phyloP scores from a whole-genome alignment of 164 flowering plant species.

The Malania oleifera region DNA sequence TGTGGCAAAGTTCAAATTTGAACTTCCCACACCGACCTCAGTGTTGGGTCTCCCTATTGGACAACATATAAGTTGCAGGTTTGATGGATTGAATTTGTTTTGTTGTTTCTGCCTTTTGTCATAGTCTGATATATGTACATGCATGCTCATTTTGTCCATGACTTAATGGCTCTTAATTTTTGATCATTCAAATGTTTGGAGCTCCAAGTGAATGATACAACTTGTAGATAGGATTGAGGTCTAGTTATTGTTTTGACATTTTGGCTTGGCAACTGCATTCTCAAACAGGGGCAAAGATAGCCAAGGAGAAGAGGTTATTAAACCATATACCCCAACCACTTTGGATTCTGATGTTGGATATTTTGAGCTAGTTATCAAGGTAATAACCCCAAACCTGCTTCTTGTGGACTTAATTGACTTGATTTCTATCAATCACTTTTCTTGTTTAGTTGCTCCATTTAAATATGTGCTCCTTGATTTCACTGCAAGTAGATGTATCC shows the following conservation, averaged over 20 bases:
- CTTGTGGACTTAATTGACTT: not conserved
- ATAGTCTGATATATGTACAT: not conserved
- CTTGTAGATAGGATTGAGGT: too few relatives aligned
- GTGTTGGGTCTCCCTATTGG: slow-evolving; percentile 97
- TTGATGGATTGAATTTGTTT: slow-evolving; percentile 3
- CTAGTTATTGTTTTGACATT: not conserved
- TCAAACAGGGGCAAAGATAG: slow-evolving; percentile 81
- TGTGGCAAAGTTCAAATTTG: slow-evolving; percentile 88
- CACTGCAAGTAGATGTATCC: slow-evolving; percentile 78
- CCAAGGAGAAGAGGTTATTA: slow-evolving; percentile 85
- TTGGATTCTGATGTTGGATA: slow-evolving; percentile 93
- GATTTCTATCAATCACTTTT: not conserved
- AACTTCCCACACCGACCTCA: slow-evolving; percentile 77
- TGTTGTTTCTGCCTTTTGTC: not conserved
- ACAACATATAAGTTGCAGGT: slow-evolving; percentile 96
- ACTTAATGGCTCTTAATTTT: too few relatives aligned
- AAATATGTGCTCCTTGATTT: not conserved
- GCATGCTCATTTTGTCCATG: too few relatives aligned
- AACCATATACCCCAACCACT: slow-evolving; percentile 95
- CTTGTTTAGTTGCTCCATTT: not conserved
- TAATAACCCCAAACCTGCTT: slow-evolving; percentile 9
- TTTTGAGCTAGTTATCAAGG: slow-evolving; percentile 97
- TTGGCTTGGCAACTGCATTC: not conserved
- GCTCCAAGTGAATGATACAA: too few relatives aligned
- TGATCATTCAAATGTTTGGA: too few relatives aligned